Percentiles rank a stretch among this genome's conserved stretches.
phyloP scores from a whole-genome alignment of 805 yeast genomes.

The Barnettozyma vustinii region DNA sequence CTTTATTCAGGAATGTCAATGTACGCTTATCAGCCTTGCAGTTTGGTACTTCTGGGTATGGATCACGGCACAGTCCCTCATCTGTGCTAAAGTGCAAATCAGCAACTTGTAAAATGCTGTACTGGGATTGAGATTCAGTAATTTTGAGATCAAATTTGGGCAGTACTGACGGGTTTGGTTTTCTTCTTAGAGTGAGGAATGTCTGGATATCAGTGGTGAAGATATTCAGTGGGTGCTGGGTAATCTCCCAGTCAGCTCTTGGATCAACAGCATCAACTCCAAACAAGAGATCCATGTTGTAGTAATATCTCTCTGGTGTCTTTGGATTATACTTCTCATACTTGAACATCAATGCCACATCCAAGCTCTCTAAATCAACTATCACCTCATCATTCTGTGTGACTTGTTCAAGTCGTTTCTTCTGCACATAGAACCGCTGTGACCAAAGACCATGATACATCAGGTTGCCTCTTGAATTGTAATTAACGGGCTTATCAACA shows the following conservation, averaged over 20 bases:
- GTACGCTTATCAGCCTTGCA: constrained; percentile 73
- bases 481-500: constrained; percentile 11
- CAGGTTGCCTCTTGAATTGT: constrained; percentile 7
- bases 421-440: constrained; percentile 12
- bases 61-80: constrained; percentile 72
- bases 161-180: background rate
- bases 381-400: constrained; percentile 5
- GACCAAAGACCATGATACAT: constrained; percentile 3
- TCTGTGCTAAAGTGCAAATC: constrained; percentile 91
- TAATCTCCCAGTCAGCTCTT: constrained; percentile 57
- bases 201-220: constrained; percentile 15
- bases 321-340: constrained; percentile 34
- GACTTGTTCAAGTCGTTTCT: background rate
- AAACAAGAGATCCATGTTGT: constrained; percentile 55
- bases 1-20: constrained; percentile 48
- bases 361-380: background rate
- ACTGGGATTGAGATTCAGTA: constrained; percentile 38
- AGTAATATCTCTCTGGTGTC: constrained; percentile 13
- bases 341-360: constrained; percentile 40
- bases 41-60: constrained; percentile 46
- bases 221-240: constrained; percentile 6
- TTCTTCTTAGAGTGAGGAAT: constrained; percentile 22
- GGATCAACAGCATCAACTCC: constrained; percentile 76
- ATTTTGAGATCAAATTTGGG: constrained; percentile 8
- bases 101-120: constrained; percentile 83